Evolutionary conservation across 2,329 filamentous ascomycete genomes (phyloP).

Genomic region (Paraconiothyrium brasiliense): DNA sequence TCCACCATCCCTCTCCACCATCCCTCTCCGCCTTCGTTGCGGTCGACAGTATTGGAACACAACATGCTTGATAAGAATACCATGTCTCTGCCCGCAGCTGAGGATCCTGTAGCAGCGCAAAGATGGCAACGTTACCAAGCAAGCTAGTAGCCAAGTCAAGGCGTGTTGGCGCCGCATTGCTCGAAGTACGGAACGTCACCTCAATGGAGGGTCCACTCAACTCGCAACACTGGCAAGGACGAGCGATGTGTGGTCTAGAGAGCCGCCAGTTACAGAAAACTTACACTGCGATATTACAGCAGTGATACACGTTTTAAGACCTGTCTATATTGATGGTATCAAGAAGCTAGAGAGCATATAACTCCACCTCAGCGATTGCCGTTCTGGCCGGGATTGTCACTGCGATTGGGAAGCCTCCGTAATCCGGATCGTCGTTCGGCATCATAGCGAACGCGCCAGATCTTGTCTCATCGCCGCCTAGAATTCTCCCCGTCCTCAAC

Average conservation of each 20-base stretch:
- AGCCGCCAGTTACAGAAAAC: not conserved
- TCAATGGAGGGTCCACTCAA: not conserved
- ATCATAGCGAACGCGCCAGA: slow-evolving; percentile 57
- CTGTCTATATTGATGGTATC: too few relatives aligned
- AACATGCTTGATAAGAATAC: not conserved
- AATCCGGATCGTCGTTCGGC: slow-evolving; percentile 65
- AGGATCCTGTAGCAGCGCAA: not conserved
- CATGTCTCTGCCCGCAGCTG: not conserved
- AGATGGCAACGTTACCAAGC: not conserved
- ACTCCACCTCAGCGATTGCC: slow-evolving; percentile 28
- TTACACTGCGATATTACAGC: too few relatives aligned
- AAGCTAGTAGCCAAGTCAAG: slow-evolving; percentile 10
- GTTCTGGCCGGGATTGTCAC: slow-evolving; percentile 64
- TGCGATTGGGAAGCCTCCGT: slow-evolving; percentile 64
- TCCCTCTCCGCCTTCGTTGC: not conserved
- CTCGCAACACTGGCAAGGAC: not conserved
- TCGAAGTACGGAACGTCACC: not conserved
- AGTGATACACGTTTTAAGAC: too few relatives aligned
- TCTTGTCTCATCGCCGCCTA: too few relatives aligned
- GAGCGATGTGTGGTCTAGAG: too few relatives aligned
- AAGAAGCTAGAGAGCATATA: not conserved
- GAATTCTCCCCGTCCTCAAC: too few relatives aligned
- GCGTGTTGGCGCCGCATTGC: not conserved
- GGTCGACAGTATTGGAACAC: not conserved
- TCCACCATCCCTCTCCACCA: too few relatives aligned